Evolutionary conservation across 768 basidiomycete genomes (phyloP), one percentile per base, ranked within the genome.

Genomic region (Myochromella boudieri): DNA sequence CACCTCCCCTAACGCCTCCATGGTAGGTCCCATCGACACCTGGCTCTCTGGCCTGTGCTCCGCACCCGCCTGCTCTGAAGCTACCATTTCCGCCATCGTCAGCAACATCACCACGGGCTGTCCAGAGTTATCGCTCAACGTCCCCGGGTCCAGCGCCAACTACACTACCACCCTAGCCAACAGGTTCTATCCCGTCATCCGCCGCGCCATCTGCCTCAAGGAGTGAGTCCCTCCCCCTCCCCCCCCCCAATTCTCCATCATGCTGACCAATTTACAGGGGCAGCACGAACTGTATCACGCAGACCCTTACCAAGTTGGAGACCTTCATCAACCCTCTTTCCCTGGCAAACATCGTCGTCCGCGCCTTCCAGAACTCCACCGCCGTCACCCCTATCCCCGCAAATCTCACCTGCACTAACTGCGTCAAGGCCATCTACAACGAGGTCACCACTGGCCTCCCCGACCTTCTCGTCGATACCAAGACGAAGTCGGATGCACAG

Each of bases 41-140:
- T 91, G 87, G 87, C 63, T 87, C 38, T 70, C 64, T 0, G 77
- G 75, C 37, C 28, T 85, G 41, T 87, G 86, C 60, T 52, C 71
- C 14, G 65, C 67, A 34, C 65, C 61, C 6, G 50, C 77, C 7
- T 88, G 87, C 60, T 77, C 69, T 54, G 84, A 89, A 49, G 65
- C 64, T 15, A 81, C 84, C 0, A 69, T 91, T 8, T 63, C 81
- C 15, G 57, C 68, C 1, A 68, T 87, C 37, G 76, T 81, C 7
- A 57, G 68, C 24, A 82, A 80, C 55, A 42, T 85, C 37, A 80
- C 80, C 0, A 54, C 60, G 4, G 76, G 76, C 21, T 80, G 78
- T 53, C 49, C 65, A 11, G 42, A 67, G 1, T n/a, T n/a, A n/a
- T 76, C 78, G 21, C 57, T 79, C 6, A 45, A 57, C 1, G 29